Percentiles rank a stretch among this genome's conserved stretches.
Evolutionary conservation across 306 rosid genomes (phyloP).

Genomic region (Medicago ruthenica): DNA sequence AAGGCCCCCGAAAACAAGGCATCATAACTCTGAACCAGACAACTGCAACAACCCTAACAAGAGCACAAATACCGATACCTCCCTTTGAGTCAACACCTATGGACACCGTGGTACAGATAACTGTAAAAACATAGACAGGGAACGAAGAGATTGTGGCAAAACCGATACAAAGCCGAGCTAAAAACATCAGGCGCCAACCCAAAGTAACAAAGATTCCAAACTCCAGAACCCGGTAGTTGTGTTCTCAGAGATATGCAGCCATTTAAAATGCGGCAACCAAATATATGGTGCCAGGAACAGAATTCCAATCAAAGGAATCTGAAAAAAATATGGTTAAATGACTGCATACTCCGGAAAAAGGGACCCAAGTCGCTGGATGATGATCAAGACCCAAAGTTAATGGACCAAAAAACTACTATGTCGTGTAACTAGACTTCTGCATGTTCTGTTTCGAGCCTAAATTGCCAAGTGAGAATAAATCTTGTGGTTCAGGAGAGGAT

Average conservation of each 20-base stretch:
- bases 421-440: slow-evolving; percentile 55
- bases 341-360: slow-evolving; percentile 68
- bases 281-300: slow-evolving; percentile 66
- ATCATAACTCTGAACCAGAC: slow-evolving; percentile 59
- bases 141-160: slow-evolving; percentile 51
- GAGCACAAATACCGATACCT: slow-evolving; percentile 38
- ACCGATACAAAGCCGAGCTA: slow-evolving; percentile 53
- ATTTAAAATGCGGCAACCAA: slow-evolving; percentile 52
- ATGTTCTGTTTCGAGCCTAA: slow-evolving; percentile 37
- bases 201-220: slow-evolving; percentile 52
- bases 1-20: slow-evolving; percentile 71
- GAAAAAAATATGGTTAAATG: slow-evolving; percentile 66
- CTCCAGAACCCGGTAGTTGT: slow-evolving; percentile 56
- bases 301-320: slow-evolving; percentile 59
- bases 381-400: slow-evolving; percentile 66
- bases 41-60: slow-evolving; percentile 51
- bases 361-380: slow-evolving; percentile 56
- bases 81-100: slow-evolving; percentile 59
- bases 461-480: slow-evolving; percentile 24
- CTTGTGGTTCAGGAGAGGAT: slow-evolving; percentile 67
- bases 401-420: slow-evolving; percentile 77
- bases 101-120: slow-evolving; percentile 43
- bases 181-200: slow-evolving; percentile 55
- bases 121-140: slow-evolving; percentile 39
- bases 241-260: slow-evolving; percentile 69